A percentile compares a stretch with the other conserved stretches of the same genome.
Evolutionary conservation across 108 stramenopile species (phyloP).

Genomic region (Schizochytrium sp.): DNA sequence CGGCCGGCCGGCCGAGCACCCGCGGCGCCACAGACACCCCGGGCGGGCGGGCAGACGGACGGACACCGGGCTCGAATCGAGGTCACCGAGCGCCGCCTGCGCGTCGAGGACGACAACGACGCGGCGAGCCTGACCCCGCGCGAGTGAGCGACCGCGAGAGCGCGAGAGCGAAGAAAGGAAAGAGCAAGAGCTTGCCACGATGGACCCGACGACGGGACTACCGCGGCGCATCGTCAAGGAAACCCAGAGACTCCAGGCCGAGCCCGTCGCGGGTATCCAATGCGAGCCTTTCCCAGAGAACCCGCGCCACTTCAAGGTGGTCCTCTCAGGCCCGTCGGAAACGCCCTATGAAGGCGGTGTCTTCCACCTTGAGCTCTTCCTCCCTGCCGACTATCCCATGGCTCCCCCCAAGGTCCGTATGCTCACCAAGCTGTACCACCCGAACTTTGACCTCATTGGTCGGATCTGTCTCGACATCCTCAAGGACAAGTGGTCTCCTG

Average conservation of each 20-base stretch:
- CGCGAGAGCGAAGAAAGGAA: too few relatives aligned
- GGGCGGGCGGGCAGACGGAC: too few relatives aligned
- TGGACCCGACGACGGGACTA: neutral
- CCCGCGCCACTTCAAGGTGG: slow-evolving; percentile 91
- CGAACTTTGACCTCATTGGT: slow-evolving; percentile 94
- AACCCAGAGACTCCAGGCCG: slow-evolving; percentile 86
- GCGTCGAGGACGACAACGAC: too few relatives aligned
- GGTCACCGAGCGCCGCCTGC: too few relatives aligned
- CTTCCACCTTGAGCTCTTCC: slow-evolving; percentile 83
- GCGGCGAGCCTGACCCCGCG: too few relatives aligned
- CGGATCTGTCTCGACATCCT: slow-evolving; percentile 97
- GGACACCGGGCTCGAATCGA: too few relatives aligned
- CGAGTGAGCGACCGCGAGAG: too few relatives aligned
- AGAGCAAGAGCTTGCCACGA: neutral
- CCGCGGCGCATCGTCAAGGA: slow-evolving; percentile 52
- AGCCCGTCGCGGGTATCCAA: slow-evolving; percentile 90
- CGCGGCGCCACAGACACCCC: too few relatives aligned
- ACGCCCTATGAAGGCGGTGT: slow-evolving; percentile 75
- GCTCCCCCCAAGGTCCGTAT: slow-evolving; percentile 97
- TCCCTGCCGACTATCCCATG: slow-evolving; percentile 98
- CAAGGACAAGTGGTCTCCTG: slow-evolving; percentile 99
- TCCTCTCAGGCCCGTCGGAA: slow-evolving; percentile 84
- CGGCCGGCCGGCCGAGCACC: too few relatives aligned
- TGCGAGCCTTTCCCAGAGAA: slow-evolving; percentile 96
- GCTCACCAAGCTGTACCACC: slow-evolving; percentile 97